Percentiles rank a stretch among this genome's conserved stretches.
Conservation (phyloP, 169 alveolate genomes). For the Theileria parva region DNA sequence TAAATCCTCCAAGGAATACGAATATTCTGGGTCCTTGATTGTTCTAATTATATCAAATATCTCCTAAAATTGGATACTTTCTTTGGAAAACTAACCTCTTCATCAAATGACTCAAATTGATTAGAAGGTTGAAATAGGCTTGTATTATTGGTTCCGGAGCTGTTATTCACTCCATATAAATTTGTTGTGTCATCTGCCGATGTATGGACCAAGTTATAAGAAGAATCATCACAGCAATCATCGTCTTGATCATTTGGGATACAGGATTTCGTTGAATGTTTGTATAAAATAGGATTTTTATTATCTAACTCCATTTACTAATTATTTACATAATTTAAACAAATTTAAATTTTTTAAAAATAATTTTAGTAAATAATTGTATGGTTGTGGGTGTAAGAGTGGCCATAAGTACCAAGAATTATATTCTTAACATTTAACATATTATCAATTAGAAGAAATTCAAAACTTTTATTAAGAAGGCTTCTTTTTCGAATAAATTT, state of each 20-base stretch:
- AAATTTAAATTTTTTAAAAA: not conserved
- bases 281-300: constrained; percentile 48
- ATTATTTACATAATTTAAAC: not conserved
- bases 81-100: not conserved
- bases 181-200: not conserved
- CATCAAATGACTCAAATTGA: constrained; percentile 38
- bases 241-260: not conserved
- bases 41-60: constrained; percentile 88
- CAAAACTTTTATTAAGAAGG: not conserved
- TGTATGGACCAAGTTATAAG: not conserved
- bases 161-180: not conserved
- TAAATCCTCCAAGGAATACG: constrained; percentile 94
- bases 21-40: constrained; percentile 98
- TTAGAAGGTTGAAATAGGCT: constrained; percentile 38
- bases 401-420: not conserved
- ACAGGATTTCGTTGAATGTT: constrained; percentile 15
- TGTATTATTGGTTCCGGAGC: not conserved
- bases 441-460: not conserved
- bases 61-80: constrained; percentile 65
- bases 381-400: not conserved
- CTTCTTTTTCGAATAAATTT: not conserved
- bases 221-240: not conserved
- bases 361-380: not conserved
- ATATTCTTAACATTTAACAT: not conserved
- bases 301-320: constrained; percentile 20